phyloP scores from a whole-genome alignment of 768 basidiomycete genomes.

The Hygrophorus pudorinus region DNA sequence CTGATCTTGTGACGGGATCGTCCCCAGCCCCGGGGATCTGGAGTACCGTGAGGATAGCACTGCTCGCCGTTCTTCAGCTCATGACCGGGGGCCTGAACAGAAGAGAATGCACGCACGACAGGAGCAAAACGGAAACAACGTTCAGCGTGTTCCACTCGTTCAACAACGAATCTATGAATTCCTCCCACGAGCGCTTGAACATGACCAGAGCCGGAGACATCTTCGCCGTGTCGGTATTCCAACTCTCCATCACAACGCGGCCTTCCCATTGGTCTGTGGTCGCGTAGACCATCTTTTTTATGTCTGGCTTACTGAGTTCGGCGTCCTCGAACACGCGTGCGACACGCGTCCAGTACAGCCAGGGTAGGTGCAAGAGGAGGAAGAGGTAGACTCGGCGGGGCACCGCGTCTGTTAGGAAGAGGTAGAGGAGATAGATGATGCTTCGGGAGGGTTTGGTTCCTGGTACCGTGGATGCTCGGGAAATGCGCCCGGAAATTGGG shows the following conservation, averaged over 20 bases:
- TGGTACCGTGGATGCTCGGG: too few relatives aligned
- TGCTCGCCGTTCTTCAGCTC: conserved; percentile 13
- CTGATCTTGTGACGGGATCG: conserved; percentile 53
- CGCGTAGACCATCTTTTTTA: conserved; percentile 5
- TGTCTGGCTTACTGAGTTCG: too few relatives aligned
- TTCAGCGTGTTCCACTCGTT: conserved; percentile 72
- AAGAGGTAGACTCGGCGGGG: too few relatives aligned
- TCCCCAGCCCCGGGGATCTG: conserved; percentile 43
- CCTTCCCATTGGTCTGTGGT: neutral
- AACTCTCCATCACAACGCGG: too few relatives aligned
- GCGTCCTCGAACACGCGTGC: too few relatives aligned
- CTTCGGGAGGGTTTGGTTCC: too few relatives aligned
- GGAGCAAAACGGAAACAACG: conserved; percentile 59
- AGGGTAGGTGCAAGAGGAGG: conserved; percentile 5
- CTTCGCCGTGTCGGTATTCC: too few relatives aligned
- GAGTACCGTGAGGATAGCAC: conserved; percentile 62
- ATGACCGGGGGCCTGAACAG: neutral
- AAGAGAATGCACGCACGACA: conserved; percentile 24
- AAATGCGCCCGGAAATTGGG: too few relatives aligned
- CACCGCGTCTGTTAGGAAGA: too few relatives aligned
- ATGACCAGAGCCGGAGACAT: conserved; percentile 32
- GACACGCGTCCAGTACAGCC: too few relatives aligned
- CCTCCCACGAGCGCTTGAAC: conserved; percentile 64
- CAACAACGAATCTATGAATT: conserved; percentile 56
- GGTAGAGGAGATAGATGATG: too few relatives aligned